A percentile compares a stretch with the other conserved stretches of the same genome.
These are phyloP conservation scores for Phytophthora fragariae DNA, from an alignment of 352 stramenopile genomes.

Conservation along the genomic window DNA sequence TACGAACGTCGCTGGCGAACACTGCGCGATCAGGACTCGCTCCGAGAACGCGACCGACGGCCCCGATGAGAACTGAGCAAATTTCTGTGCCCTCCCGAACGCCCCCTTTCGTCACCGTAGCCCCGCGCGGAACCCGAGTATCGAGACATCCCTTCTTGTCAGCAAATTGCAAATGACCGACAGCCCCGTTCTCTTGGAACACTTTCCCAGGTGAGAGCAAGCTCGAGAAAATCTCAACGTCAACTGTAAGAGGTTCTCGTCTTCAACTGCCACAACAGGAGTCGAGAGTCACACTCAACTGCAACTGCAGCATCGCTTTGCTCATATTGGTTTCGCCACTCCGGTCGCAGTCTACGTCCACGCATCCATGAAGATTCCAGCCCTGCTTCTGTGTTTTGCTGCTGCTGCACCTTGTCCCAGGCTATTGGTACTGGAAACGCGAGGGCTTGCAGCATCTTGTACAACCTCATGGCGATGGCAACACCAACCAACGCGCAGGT, in stretches of 20 bases:
- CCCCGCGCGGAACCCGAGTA: neutral
- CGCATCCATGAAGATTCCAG: conserved; percentile 25
- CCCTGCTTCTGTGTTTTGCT: conserved; percentile 14
- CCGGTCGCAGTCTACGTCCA: neutral
- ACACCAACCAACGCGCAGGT: conserved; percentile 39
- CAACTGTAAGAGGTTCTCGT: neutral
- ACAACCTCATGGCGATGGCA: conserved; percentile 41
- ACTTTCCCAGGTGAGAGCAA: conserved; percentile 15
- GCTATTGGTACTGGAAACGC: conserved; percentile 37
- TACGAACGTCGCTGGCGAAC: neutral
- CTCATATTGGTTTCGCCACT: conserved; percentile 27
- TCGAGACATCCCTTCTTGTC: neutral
- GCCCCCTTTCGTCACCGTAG: neutral
- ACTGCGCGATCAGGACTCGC: neutral
- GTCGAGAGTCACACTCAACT: neutral
- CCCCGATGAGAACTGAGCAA: neutral
- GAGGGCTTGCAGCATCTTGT: conserved; percentile 36
- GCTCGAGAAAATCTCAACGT: neutral
- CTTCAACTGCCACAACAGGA: conserved; percentile 19
- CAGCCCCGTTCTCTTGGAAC: no score
- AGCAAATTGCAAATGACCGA: no score
- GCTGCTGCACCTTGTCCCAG: conserved; percentile 18
- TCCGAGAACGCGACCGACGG: neutral
- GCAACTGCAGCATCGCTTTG: neutral
- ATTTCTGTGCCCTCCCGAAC: neutral